Conservation (phyloP, 148 eudicot species). For the Cornus florida region DNA sequence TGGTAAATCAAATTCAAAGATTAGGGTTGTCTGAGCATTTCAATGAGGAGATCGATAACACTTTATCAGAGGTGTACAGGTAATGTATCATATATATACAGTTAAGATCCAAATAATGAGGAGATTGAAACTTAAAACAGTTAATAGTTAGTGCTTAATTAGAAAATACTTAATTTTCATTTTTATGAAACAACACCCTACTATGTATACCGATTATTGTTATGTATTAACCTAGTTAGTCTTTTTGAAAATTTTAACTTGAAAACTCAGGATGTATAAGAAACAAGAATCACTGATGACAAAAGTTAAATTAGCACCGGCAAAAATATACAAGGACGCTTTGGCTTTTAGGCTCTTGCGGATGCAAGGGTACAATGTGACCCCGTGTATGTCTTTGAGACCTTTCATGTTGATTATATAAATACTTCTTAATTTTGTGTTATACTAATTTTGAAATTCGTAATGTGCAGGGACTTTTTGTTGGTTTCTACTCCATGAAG, state of each 20-base stretch:
- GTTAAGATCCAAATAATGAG: no score
- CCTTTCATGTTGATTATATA: background rate
- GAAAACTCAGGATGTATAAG: constrained; percentile 5
- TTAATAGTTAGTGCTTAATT: no score
- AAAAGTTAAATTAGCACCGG: background rate
- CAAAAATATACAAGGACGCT: constrained; percentile 38
- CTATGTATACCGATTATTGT: no score
- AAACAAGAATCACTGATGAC: background rate
- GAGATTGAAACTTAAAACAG: no score
- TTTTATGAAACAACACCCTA: no score
- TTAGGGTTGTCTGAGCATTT: constrained; percentile 41
- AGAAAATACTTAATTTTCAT: no score
- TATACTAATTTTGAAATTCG: no score
- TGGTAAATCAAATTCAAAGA: constrained; percentile 42
- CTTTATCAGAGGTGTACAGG: constrained; percentile 25
- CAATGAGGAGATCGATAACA: constrained; percentile 18
- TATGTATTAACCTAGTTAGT: background rate
- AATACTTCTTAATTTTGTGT: no score
- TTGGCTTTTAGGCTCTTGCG: constrained; percentile 46
- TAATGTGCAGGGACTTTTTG: constrained; percentile 36
- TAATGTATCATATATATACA: background rate
- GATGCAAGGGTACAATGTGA: constrained; percentile 34
- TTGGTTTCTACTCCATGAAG: constrained; percentile 35
- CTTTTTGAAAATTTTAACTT: background rate
- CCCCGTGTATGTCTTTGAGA: constrained; percentile 24